A percentile compares a stretch with the other conserved stretches of the same genome.
These are phyloP conservation scores for Ilex asprella DNA, from an alignment of 257 asterid genomes.

Conservation along the genomic window DNA sequence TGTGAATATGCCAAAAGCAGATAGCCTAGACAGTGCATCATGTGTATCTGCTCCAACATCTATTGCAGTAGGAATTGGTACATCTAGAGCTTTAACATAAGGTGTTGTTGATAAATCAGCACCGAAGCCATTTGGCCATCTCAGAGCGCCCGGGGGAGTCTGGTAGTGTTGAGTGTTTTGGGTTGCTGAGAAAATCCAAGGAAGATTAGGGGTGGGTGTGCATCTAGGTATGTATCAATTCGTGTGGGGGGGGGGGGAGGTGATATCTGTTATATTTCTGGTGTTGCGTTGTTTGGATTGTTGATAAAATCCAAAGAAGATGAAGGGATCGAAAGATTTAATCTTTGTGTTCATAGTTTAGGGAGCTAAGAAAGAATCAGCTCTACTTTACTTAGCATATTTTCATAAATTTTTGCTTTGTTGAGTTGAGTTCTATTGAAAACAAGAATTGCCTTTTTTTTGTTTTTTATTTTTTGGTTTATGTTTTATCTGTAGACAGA, in stretches of 20 bases:
- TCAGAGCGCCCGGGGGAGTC: conserved; percentile 18
- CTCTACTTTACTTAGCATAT: not conserved
- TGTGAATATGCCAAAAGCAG: conserved; percentile 72
- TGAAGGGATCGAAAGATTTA: conserved; percentile 3
- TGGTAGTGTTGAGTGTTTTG: no score
- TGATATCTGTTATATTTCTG: conserved; percentile 2
- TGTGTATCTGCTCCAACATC: conserved; percentile 39
- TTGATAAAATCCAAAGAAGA: not conserved
- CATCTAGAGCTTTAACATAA: conserved; percentile 27
- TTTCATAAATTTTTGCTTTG: not conserved
- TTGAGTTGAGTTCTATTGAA: no score
- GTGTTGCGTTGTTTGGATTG: not conserved
- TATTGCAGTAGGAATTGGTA: conserved; percentile 11
- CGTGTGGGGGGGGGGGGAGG: not conserved
- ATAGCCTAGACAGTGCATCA: conserved; percentile 48
- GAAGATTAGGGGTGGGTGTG: no score
- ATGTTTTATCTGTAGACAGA: no score
- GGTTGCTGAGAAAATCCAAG: no score
- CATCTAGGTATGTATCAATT: not conserved
- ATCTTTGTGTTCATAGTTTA: conserved; percentile 11
- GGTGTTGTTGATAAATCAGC: conserved; percentile 38
- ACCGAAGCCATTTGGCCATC: conserved; percentile 42
- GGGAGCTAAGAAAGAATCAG: not conserved
- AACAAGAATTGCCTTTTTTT: no score
- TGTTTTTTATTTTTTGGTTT: no score